phyloP scores from a whole-genome alignment of 345 rosid species.

The Salix exigua region DNA sequence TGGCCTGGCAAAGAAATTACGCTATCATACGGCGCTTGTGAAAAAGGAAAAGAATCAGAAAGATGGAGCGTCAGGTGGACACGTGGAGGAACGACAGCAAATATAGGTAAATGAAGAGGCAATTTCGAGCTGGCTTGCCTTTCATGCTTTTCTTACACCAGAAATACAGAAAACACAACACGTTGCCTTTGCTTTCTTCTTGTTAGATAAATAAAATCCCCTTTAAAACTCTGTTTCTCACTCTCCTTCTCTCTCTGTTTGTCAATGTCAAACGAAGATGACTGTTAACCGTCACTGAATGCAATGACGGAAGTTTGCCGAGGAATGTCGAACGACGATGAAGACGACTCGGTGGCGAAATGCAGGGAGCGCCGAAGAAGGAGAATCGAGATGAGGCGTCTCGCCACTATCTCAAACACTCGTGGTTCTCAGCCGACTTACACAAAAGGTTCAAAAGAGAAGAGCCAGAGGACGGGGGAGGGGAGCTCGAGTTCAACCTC shows the following conservation, averaged over 20 bases:
- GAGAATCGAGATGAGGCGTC: constrained; percentile 56
- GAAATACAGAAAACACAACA: constrained; percentile 19
- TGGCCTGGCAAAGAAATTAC: no score
- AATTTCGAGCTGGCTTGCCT: constrained; percentile 1
- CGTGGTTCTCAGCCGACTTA: not conserved
- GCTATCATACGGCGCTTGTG: no score
- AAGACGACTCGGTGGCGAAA: constrained; percentile 39
- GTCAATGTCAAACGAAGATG: not conserved
- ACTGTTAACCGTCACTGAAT: not conserved
- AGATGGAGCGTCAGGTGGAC: constrained; percentile 9
- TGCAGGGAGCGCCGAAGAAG: constrained; percentile 55
- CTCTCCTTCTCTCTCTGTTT: not conserved
- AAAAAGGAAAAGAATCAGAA: constrained; percentile 4
- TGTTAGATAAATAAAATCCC: not conserved
- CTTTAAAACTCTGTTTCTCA: not conserved
- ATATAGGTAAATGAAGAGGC: constrained; percentile 20
- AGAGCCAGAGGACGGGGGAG: not conserved
- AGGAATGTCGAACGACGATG: constrained; percentile 31
- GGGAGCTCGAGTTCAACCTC: constrained; percentile 14
- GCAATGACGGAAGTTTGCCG: constrained; percentile 14
- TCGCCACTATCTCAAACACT: constrained; percentile 18
- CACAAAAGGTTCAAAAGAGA: not conserved
- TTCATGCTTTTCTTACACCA: constrained; percentile 11
- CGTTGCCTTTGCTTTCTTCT: constrained; percentile 19
- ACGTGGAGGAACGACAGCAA: constrained; percentile 24